Percentiles rank a stretch among this genome's conserved stretches.
phyloP scores from a whole-genome alignment of 2,329 filamentous ascomycete species.

The Mycosphaerelloides madeirae region DNA sequence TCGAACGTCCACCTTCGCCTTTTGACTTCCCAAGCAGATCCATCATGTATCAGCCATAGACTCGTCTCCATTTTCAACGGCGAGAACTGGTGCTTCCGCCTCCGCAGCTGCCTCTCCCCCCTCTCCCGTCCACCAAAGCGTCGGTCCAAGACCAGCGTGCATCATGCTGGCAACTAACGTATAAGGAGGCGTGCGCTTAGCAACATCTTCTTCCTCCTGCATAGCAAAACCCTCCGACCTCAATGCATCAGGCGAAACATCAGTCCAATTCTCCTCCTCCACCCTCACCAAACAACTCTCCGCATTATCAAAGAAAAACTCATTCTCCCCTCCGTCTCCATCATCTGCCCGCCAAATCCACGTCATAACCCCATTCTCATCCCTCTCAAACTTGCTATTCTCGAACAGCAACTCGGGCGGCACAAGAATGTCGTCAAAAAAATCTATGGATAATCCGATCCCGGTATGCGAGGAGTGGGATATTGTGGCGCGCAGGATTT shows the following conservation, averaged over 20 bases:
- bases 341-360: conserved; percentile 76
- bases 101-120: conserved; percentile 8
- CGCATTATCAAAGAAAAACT: conserved; percentile 82
- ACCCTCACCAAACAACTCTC: conserved; percentile 85
- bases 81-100: neutral
- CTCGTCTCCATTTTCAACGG: conserved; percentile 6
- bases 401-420: conserved; percentile 67
- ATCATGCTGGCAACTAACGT: conserved; percentile 53
- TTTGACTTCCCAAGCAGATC: too few relatives aligned
- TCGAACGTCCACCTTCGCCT: too few relatives aligned
- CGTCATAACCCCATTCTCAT: conserved; percentile 47
- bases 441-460: conserved; percentile 65
- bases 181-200: conserved; percentile 65
- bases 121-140: conserved; percentile 43
- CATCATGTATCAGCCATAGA: conserved; percentile 2
- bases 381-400: conserved; percentile 44
- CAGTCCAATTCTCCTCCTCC: conserved; percentile 83
- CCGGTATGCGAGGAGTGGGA: conserved; percentile 65
- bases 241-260: conserved; percentile 77
- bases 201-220: conserved; percentile 57
- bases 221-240: conserved; percentile 26
- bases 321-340: conserved; percentile 44
- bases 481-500: conserved; percentile 83
- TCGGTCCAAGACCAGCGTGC: conserved; percentile 44
- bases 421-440: conserved; percentile 89